Evolutionary conservation across 2,329 filamentous ascomycete species (phyloP).

Genomic region (Xylariaceae sp.): DNA sequence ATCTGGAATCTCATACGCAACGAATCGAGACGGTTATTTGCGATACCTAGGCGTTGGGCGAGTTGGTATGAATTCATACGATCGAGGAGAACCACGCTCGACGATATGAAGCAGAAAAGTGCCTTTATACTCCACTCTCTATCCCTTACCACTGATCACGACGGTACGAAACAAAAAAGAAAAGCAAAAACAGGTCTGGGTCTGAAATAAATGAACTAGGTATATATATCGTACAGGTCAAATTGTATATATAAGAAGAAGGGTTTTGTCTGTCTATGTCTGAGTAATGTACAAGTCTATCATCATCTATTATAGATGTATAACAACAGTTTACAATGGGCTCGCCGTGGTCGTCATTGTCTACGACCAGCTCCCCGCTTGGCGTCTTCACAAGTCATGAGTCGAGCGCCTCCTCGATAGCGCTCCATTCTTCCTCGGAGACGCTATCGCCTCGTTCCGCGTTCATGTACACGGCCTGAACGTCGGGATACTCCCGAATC

Average conservation of each 20-base stretch:
- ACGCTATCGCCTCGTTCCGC: constrained; percentile 43
- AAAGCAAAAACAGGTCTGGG: not conserved
- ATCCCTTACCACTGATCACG: not conserved
- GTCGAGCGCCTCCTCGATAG: constrained; percentile 49
- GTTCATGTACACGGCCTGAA: constrained; percentile 79
- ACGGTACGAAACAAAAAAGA: not conserved
- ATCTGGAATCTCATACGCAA: not conserved
- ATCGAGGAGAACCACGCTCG: not conserved
- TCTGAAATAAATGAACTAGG: not conserved
- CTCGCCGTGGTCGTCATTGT: not conserved
- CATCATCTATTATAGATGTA: constrained; percentile 3
- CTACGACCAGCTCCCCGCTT: constrained; percentile 17
- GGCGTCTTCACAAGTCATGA: constrained; percentile 23
- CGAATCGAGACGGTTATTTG: constrained; percentile 1
- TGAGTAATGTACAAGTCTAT: constrained; percentile 12
- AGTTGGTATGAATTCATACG: not conserved
- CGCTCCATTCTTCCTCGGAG: constrained; percentile 50
- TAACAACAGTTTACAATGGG: constrained; percentile 26
- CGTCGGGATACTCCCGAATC: constrained; percentile 62
- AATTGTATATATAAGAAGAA: constrained; percentile 12
- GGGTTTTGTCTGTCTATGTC: constrained; percentile 10
- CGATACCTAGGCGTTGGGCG: not conserved
- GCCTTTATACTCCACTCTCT: not conserved
- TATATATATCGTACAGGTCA: not conserved
- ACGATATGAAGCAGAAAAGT: not conserved